phyloP scores from a whole-genome alignment of 371 early-diverging fungal species.

The Blakeslea trispora region DNA sequence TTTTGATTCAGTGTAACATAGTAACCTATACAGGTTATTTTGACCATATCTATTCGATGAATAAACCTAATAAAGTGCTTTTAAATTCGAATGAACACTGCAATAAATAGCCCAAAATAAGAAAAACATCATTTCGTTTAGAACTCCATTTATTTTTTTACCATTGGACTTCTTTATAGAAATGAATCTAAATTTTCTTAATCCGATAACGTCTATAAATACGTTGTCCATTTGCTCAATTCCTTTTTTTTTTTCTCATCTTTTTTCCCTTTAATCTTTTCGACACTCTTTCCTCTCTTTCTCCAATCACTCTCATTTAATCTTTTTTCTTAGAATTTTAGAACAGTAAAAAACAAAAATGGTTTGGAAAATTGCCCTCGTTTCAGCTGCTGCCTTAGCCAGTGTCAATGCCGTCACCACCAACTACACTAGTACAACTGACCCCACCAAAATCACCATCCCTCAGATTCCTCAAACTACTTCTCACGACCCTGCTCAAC shows the following conservation, averaged over 20 bases:
- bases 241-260: slow-evolving; percentile 10
- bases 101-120: slow-evolving; percentile 7
- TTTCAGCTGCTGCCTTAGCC: slow-evolving; percentile 12
- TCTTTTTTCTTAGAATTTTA: no score
- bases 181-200: slow-evolving; percentile 9
- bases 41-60: background rate
- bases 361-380: slow-evolving; percentile 29
- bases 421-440: slow-evolving; percentile 28
- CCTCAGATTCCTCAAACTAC: slow-evolving; percentile 43
- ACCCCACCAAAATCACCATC: slow-evolving; percentile 35
- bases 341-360: slow-evolving; percentile 6
- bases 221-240: background rate
- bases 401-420: slow-evolving; percentile 24
- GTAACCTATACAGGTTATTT: slow-evolving; percentile 2
- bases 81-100: background rate
- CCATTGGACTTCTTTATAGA: background rate
- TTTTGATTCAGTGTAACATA: slow-evolving; percentile 9
- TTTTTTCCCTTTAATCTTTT: slow-evolving; percentile 10
- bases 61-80: background rate
- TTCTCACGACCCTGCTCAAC: slow-evolving; percentile 27
- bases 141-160: background rate
- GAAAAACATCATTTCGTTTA: slow-evolving; percentile 1
- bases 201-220: slow-evolving; percentile 3
- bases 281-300: slow-evolving; percentile 8
- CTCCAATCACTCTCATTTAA: slow-evolving; percentile 7